A percentile compares a stretch with the other conserved stretches of the same genome.
Conservation (phyloP, 73 alveolate species). For the Paramecium caudatum region DNA sequence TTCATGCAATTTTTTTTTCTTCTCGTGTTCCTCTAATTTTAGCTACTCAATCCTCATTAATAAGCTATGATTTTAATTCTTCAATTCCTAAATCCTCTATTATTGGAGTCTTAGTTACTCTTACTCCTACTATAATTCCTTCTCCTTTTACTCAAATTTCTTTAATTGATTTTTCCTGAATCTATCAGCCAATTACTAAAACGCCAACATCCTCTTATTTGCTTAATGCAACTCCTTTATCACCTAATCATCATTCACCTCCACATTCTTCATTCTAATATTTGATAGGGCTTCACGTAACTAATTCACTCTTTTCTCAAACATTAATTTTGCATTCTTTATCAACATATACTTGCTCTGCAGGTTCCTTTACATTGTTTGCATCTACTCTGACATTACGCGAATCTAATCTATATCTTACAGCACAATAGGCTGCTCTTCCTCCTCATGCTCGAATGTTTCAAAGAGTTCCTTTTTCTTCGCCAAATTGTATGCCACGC, state of each 20-base stretch:
- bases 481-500: not conserved
- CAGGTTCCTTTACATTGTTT: not conserved
- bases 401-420: not conserved
- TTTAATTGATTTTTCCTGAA: not conserved
- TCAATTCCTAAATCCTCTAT: not conserved
- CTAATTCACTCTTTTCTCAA: slow-evolving; percentile 24
- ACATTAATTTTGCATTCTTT: not conserved
- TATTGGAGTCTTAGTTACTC: not conserved
- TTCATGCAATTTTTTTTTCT: slow-evolving; percentile 31
- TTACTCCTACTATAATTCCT: not conserved
- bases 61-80: not conserved
- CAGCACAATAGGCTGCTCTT: not conserved
- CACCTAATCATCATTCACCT: slow-evolving; percentile 31
- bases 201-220: not conserved
- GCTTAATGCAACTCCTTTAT: slow-evolving; percentile 24
- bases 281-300: not conserved
- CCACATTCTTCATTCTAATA: slow-evolving; percentile 22
- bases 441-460: not conserved
- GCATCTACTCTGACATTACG: slow-evolving; percentile 39
- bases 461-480: slow-evolving; percentile 38
- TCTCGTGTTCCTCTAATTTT: slow-evolving; percentile 8
- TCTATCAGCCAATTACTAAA: slow-evolving; percentile 37
- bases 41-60: not conserved
- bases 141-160: not conserved
- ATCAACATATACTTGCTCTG: slow-evolving; percentile 14